These are phyloP conservation scores for Pseudogymnoascus sp. DNA, from an alignment of 2,329 filamentous ascomycete species.

Conservation along the genomic window DNA sequence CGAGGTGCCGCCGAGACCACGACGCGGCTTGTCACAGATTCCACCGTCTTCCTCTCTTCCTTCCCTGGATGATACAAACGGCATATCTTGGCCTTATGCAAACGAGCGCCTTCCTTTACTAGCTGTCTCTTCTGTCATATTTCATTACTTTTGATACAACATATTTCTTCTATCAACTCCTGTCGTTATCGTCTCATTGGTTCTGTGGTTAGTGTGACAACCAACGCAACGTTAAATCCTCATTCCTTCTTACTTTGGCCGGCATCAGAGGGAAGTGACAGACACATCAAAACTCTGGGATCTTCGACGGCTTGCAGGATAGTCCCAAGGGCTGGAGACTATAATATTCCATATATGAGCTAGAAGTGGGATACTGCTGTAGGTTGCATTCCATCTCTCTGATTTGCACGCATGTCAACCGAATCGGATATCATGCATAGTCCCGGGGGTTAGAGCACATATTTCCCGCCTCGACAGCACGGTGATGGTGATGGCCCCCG, in stretches of 20 bases:
- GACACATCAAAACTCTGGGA: background rate
- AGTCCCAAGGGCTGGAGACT: background rate
- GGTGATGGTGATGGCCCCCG: background rate
- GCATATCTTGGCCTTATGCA: background rate
- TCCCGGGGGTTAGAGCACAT: background rate
- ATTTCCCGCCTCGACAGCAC: background rate
- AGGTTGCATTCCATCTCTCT: background rate
- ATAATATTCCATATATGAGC: background rate
- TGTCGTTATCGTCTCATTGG: background rate
- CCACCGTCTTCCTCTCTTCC: background rate
- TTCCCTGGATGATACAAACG: background rate
- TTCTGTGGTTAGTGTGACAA: background rate
- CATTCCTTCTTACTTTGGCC: background rate
- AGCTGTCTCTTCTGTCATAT: background rate
- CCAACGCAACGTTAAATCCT: background rate
- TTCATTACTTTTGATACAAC: constrained; percentile 1
- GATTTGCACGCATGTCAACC: background rate
- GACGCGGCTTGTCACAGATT: background rate
- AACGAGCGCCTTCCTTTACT: background rate
- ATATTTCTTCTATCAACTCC: background rate
- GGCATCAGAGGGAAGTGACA: background rate
- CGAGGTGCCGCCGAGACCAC: background rate
- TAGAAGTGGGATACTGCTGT: background rate
- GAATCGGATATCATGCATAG: background rate
- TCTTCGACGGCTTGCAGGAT: background rate